Evolutionary conservation across 495 filamentous ascomycete species (phyloP).

Genomic region (Penicillium silybi): DNA sequence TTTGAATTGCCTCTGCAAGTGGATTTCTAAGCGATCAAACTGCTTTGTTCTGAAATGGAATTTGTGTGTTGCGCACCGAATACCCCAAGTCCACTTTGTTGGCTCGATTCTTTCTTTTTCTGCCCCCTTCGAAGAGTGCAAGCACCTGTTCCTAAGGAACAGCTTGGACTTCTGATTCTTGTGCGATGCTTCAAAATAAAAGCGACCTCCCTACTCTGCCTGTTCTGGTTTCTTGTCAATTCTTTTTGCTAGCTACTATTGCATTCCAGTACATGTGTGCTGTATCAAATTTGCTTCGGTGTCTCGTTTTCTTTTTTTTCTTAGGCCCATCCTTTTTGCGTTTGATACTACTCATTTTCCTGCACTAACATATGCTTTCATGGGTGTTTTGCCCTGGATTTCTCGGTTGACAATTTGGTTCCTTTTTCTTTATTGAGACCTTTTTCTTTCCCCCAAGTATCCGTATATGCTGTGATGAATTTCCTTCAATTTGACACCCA

Average conservation of each 20-base stretch:
- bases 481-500: slow-evolving; percentile 18
- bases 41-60: slow-evolving; percentile 45
- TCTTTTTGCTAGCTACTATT: slow-evolving; percentile 29
- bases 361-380: slow-evolving; percentile 11
- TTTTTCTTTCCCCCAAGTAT: slow-evolving; percentile 17
- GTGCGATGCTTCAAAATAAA: slow-evolving; percentile 41
- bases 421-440: slow-evolving; percentile 3
- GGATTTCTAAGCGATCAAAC: slow-evolving; percentile 44
- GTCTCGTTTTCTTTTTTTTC: slow-evolving; percentile 4
- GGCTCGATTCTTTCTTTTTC: slow-evolving; percentile 30
- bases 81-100: slow-evolving; percentile 47
- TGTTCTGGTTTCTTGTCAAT: slow-evolving; percentile 22
- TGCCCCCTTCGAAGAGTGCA: slow-evolving; percentile 28
- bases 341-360: slow-evolving; percentile 19
- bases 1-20: slow-evolving; percentile 31
- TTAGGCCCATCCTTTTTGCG: slow-evolving; percentile 18
- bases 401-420: slow-evolving; percentile 19
- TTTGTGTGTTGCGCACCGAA: slow-evolving; percentile 48
- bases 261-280: slow-evolving; percentile 36
- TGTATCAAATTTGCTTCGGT: slow-evolving; percentile 21
- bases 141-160: slow-evolving; percentile 27
- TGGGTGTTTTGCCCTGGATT: slow-evolving; percentile 12
- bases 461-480: slow-evolving; percentile 27
- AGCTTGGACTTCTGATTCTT: slow-evolving; percentile 36
- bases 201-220: slow-evolving; percentile 36